Evolutionary conservation across 345 rosid species (phyloP).

Genomic region (Citrus medica): DNA sequence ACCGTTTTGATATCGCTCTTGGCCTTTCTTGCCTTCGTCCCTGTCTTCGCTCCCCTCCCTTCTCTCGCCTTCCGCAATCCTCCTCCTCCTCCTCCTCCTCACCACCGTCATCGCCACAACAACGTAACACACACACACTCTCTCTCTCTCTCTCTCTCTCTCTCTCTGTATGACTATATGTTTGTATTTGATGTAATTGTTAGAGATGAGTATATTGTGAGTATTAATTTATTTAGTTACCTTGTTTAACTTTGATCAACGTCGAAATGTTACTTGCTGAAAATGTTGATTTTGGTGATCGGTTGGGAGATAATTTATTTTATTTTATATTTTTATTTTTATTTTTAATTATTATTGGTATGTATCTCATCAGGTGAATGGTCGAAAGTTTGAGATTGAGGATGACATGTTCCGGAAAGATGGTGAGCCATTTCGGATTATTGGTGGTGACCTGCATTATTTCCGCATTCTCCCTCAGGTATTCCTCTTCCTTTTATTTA

Average conservation of each 20-base stretch:
- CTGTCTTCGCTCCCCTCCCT: conserved; percentile 69
- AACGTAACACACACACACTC: conserved; percentile 6
- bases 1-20: conserved; percentile 35
- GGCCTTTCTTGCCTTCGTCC: conserved; percentile 41
- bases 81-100: background rate
- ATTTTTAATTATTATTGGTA: background rate
- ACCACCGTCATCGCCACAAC: conserved; percentile 19
- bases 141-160: too few relatives aligned
- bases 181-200: background rate
- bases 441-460: conserved; percentile 95
- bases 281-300: background rate
- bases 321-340: background rate
- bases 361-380: conserved; percentile 23
- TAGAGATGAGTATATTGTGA: background rate
- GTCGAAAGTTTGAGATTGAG: conserved; percentile 55
- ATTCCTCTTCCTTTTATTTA: background rate
- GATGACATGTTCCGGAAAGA: conserved; percentile 84
- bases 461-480: conserved; percentile 89
- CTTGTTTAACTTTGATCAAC: background rate
- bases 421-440: conserved; percentile 62
- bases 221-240: background rate
- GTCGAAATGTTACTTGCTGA: background rate
- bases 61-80: conserved; percentile 33
- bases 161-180: too few relatives aligned
- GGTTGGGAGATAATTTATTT: background rate